A percentile compares a stretch with the other conserved stretches of the same genome.
phyloP scores from a whole-genome alignment of 2,329 filamentous ascomycete genomes.

The Epichloe coenophiala region DNA sequence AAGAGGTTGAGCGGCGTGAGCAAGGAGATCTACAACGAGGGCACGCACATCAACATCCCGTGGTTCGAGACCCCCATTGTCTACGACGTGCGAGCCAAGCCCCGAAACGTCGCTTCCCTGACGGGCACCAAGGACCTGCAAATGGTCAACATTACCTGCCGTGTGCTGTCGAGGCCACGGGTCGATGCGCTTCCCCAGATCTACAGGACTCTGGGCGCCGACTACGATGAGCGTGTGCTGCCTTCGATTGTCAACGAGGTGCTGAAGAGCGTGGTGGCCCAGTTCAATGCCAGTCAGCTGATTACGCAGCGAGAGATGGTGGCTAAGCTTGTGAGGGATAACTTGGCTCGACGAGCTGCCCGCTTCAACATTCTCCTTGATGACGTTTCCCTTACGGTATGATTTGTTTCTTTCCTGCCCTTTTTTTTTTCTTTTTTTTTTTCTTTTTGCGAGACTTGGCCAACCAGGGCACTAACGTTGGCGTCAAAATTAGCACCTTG shows the following conservation, averaged over 20 bases:
- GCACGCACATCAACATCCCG: constrained; percentile 84
- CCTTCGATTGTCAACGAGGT: constrained; percentile 99
- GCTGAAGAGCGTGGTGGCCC: constrained; percentile 93
- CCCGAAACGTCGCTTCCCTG: constrained; percentile 93
- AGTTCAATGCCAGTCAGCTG: constrained; percentile 96
- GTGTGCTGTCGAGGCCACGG: constrained; percentile 86
- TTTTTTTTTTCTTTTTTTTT: too few species aligned
- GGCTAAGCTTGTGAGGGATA: constrained; percentile 79
- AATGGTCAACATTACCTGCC: constrained; percentile 99
- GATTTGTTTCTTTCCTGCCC: constrained; percentile 13
- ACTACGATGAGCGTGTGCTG: constrained; percentile 94
- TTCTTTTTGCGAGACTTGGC: not conserved
- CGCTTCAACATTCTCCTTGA: constrained; percentile 96
- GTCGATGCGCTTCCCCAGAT: constrained; percentile 91
- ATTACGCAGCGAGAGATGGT: constrained; percentile 99
- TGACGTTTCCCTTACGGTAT: constrained; percentile 89
- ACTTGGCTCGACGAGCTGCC: constrained; percentile 78
- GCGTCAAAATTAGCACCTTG: constrained; percentile 40
- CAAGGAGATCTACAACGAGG: constrained; percentile 94
- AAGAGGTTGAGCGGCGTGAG: constrained; percentile 81
- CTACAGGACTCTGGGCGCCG: constrained; percentile 85
- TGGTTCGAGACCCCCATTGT: constrained; percentile 96
- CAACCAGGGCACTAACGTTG: not conserved
- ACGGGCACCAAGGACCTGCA: constrained; percentile 98
- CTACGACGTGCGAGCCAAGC: constrained; percentile 96